These are phyloP conservation scores for Dentipellis sp. DNA, from an alignment of 768 basidiomycete species.

Conservation along the genomic window DNA sequence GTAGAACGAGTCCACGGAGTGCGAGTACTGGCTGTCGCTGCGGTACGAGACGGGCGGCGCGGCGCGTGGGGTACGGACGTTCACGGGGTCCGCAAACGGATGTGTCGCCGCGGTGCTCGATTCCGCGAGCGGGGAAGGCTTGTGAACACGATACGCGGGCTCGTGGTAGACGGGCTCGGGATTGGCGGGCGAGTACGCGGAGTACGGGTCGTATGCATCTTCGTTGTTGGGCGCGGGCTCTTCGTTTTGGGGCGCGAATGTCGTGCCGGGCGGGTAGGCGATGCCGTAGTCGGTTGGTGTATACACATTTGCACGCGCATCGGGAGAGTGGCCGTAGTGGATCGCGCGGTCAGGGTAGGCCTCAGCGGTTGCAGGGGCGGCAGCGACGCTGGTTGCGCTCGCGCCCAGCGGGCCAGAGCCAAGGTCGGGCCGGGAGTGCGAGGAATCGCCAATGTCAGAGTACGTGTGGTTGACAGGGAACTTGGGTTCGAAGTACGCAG, in stretches of 20 bases:
- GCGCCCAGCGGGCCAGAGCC: conserved; percentile 1
- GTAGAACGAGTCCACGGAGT: conserved; percentile 8
- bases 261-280: conserved; percentile 3
- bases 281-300: conserved; percentile 8
- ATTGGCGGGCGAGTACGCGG: background rate
- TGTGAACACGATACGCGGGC: background rate
- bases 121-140: background rate
- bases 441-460: background rate
- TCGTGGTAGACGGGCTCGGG: background rate
- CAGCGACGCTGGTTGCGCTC: conserved; percentile 1
- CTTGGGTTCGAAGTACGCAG: conserved; percentile 8
- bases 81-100: conserved; percentile 9
- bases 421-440: background rate
- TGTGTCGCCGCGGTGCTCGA: background rate
- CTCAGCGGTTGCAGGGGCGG: background rate
- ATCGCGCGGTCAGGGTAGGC: conserved; percentile 12
- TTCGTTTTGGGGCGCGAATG: background rate
- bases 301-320: background rate
- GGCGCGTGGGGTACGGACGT: background rate
- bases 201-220: background rate
- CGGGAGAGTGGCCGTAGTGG: conserved; percentile 4
- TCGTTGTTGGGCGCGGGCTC: background rate
- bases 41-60: conserved; percentile 1
- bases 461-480: background rate
- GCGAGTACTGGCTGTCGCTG: background rate